Evolutionary conservation across 257 asterid species (phyloP), one percentile per base, ranked within the genome.

Genomic region (Datura wrightii): DNA sequence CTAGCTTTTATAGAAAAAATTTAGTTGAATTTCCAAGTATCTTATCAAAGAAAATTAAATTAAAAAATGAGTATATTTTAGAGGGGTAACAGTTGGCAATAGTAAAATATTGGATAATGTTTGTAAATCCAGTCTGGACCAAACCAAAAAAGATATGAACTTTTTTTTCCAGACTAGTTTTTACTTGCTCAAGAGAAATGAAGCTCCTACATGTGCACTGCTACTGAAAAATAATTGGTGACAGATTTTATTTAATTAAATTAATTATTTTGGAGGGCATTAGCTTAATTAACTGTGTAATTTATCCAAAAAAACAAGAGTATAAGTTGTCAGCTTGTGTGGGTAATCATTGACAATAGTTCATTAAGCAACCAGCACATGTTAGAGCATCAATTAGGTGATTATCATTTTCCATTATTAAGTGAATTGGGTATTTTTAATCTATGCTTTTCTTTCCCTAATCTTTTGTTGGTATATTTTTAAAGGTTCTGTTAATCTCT

Each of bases 381-480:
- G 58, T 72, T 46, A 72, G 31, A 72, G 80, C 80, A 72, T 46
- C 80, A 72, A 72, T 71, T 42, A n/a, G 79, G 39, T 42, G 39
- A 71, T 71, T 44, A 41, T 42, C 79, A 70, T 41, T 70, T 70
- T 31, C 9, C 5, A 70, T 41, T 70, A 41, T 44, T 72, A 44
- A 10, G 58, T 72, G 56, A 24, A 72, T 72, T 72, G 3, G 10
- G n/a, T 46, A 52, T n/a, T 71, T 72, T 46, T n/a, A 18, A 44
- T 71, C 56, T 44, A 46, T 72, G 19, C 0, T n/a, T 71, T 8
- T 44, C 15, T 72, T 19, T 19, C 3, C 41, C 37, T 72, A 19
- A 72, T 46, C 58, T 50, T 46, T 72, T 72, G 5, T 44, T 46
- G 5, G 80, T 5, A 13, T 36, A 66, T n/a, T 46, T 71, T 72